A percentile compares a stretch with the other conserved stretches of the same genome.
Conservation (phyloP, 176 grass and related monocot genomes). For the Phyllostachys edulis region DNA sequence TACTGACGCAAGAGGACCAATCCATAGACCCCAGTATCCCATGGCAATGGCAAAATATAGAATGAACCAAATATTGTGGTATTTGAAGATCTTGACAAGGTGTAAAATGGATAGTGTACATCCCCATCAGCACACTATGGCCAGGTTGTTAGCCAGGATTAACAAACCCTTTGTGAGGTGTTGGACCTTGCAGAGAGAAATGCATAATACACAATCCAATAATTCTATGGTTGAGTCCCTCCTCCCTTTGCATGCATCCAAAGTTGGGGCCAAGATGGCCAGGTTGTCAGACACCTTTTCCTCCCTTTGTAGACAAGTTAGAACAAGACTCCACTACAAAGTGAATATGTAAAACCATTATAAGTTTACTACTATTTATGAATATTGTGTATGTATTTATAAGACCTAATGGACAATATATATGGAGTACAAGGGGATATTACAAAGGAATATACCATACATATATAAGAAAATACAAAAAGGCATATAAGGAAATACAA, state of each 20-base stretch:
- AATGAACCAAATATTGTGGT: background rate
- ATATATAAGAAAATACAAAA: too few relatives aligned
- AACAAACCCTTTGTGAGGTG: background rate
- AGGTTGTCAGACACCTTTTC: conserved; percentile 20
- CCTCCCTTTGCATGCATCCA: conserved; percentile 20
- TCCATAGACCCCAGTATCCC: background rate
- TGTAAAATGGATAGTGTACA: background rate
- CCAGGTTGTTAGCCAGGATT: conserved; percentile 10
- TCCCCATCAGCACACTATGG: conserved; percentile 14
- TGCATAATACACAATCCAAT: background rate
- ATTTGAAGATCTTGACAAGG: background rate
- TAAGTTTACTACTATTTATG: background rate
- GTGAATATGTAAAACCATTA: conserved; percentile 2
- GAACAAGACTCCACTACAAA: conserved; percentile 12
- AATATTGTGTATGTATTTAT: too few relatives aligned
- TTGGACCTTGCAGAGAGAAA: conserved; percentile 28
- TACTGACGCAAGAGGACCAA: background rate
- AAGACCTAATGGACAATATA: too few relatives aligned
- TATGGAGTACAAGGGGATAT: too few relatives aligned
- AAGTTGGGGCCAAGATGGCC: conserved; percentile 29
- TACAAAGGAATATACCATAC: too few relatives aligned
- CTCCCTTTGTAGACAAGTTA: conserved; percentile 1
- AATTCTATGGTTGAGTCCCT: conserved; percentile 14
- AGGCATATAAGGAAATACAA: too few relatives aligned
- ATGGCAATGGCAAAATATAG: background rate